Percentiles rank a stretch among this genome's conserved stretches.
phyloP scores from a whole-genome alignment of 345 rosid genomes.

The Cardamine resedifolia region DNA sequence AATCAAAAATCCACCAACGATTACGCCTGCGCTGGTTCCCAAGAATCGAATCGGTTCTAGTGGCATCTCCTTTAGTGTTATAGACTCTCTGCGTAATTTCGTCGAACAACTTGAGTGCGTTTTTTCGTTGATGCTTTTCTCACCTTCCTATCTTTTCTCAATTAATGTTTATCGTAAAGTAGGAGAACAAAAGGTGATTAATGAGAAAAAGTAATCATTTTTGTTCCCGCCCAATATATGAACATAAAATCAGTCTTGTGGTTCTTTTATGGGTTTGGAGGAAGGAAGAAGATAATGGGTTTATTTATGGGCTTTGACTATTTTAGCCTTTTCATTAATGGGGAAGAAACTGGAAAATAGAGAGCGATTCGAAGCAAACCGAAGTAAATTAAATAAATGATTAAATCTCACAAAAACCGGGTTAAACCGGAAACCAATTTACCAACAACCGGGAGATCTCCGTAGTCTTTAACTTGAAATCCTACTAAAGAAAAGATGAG shows the following conservation, averaged over 20 bases:
- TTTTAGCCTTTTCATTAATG: neutral
- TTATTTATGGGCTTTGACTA: neutral
- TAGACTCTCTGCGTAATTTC: constrained; percentile 38
- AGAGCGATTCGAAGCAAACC: neutral
- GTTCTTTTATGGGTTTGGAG: neutral
- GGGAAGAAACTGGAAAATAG: neutral
- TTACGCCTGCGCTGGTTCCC: constrained; percentile 38
- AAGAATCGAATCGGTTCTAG: constrained; percentile 48
- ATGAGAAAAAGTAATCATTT: neutral
- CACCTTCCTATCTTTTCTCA: neutral
- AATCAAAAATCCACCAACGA: constrained; percentile 48
- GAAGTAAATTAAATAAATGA: neutral
- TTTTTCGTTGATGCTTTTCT: neutral
- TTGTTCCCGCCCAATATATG: neutral
- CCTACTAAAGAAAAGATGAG: constrained; percentile 58
- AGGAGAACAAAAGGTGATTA: neutral
- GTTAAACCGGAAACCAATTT: neutral
- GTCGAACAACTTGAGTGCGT: constrained; percentile 44
- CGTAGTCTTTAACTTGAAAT: constrained; percentile 4
- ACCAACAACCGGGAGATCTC: neutral
- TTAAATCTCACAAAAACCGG: constrained; percentile 5
- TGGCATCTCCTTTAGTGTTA: constrained; percentile 39
- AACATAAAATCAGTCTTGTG: neutral
- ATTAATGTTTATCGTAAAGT: neutral
- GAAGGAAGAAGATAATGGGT: constrained; percentile 10